These are phyloP conservation scores for Orychophragmus violaceus DNA, from an alignment of 345 rosid species.

Conservation along the genomic window DNA sequence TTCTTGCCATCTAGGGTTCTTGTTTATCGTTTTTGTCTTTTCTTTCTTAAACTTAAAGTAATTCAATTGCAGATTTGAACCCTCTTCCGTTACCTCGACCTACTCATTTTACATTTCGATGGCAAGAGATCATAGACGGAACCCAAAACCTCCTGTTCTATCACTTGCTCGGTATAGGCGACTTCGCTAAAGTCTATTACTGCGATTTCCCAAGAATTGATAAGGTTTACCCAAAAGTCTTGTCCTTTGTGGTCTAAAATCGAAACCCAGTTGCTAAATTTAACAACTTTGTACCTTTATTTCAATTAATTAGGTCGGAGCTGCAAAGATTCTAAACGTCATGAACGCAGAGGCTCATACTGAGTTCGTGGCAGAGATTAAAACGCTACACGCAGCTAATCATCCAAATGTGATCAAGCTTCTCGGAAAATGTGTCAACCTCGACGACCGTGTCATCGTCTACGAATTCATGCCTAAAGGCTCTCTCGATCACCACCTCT, in stretches of 20 bases:
- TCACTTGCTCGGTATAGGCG: not conserved
- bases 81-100: not conserved
- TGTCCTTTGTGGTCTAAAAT: not conserved
- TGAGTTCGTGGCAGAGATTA: conserved; percentile 66
- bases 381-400: conserved; percentile 45
- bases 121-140: not conserved
- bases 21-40: not conserved
- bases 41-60: not conserved
- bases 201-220: not conserved
- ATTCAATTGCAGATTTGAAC: not conserved
- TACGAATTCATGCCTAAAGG: conserved; percentile 72
- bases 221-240: not conserved
- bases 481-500: conserved; percentile 54
- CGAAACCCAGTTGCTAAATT: not conserved
- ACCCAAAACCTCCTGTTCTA: not conserved
- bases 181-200: not conserved
- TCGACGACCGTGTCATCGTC: conserved; percentile 49
- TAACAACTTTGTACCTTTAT: not conserved
- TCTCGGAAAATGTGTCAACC: conserved; percentile 57
- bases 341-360: conserved; percentile 40
- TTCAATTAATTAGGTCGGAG: conserved; percentile 42
- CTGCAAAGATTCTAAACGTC: conserved; percentile 62
- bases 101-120: not conserved
- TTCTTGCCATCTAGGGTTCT: too few species aligned
- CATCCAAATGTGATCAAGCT: conserved; percentile 66